phyloP scores from a whole-genome alignment of 2,329 filamentous ascomycete species.

The Botrytis pseudocinerea region DNA sequence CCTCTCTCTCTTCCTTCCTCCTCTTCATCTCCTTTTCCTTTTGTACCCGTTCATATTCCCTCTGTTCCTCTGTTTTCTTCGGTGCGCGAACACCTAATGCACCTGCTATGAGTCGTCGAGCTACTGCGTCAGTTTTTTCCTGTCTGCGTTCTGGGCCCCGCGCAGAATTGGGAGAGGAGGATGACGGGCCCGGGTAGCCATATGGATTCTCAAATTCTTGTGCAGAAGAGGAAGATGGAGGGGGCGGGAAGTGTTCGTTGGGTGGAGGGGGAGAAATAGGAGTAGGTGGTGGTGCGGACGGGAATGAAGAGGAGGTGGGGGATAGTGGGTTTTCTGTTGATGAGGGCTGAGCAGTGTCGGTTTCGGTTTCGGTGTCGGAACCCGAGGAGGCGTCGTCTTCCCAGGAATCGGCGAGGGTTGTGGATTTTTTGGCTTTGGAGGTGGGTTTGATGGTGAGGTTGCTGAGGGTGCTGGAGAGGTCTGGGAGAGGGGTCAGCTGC shows the following conservation, averaged over 20 bases:
- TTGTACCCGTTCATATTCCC: conserved; percentile 78
- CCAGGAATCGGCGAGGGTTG: conserved; percentile 66
- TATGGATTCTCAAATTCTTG: conserved; percentile 31
- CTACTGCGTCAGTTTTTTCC: conserved; percentile 92
- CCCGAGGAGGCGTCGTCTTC: conserved; percentile 64
- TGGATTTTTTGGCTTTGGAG: conserved; percentile 40
- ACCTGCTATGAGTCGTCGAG: conserved; percentile 84
- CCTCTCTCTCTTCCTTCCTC: conserved; percentile 69
- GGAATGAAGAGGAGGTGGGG: conserved; percentile 36
- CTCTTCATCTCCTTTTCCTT: conserved; percentile 82
- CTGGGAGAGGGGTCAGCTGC: conserved; percentile 29
- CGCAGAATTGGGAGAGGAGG: conserved; percentile 21
- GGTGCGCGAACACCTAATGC: conserved; percentile 80
- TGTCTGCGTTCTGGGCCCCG: conserved; percentile 52
- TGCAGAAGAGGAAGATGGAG: background rate
- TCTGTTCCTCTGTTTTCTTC: conserved; percentile 83
- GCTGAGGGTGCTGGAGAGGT: conserved; percentile 34
- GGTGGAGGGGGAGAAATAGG: conserved; percentile 56
- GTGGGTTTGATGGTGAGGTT: conserved; percentile 27
- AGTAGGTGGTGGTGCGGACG: conserved; percentile 64
- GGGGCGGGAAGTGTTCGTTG: conserved; percentile 19
- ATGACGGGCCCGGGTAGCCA: conserved; percentile 27
- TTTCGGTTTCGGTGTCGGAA: conserved; percentile 31
- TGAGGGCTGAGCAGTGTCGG: conserved; percentile 27
- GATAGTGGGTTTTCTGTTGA: conserved; percentile 26